Evolutionary conservation across 345 rosid genomes (phyloP), one percentile per base, ranked within the genome.

Genomic region (Eucalyptus virginea): DNA sequence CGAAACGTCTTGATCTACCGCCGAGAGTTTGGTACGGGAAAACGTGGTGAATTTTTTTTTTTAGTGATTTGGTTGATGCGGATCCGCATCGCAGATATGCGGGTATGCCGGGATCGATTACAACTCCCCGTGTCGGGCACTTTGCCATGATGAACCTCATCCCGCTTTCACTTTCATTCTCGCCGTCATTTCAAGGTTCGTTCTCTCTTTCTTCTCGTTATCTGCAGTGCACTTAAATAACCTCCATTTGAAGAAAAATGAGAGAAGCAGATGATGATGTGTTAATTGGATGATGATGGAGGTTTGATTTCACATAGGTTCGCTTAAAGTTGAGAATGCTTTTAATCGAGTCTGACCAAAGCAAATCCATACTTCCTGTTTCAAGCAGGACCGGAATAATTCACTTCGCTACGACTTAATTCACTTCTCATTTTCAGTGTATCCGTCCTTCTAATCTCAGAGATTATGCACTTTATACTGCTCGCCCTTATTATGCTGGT

Each of bases 101-200:
- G 67, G 67, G 77, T 58, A 9, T 87, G 23, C 62, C 50, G 88
- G 11, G 8, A 60, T 88, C 42, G 58, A 89, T 32, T 89, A 72
- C 86, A 92, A n/a, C 90, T 92, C 93, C 56, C 91, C 93, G 56
- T 51, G 87, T 32, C 28, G 21, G 88, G 88, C 1, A 92, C 90
- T n/a, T n/a, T 6, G 91, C 92, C 54, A 86, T 92, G 89, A 87
- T 92, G 34, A 92, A 90, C 45, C 87, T 90, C 51, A 85, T 89
- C 42, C 92, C 93, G 91, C 90, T 86, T 87, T 89, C 81, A 90
- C 91, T 6, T 92, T 92, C 88, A 7, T 89, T 8, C 88, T 90
- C n/a, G 90, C 93, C 34, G 15, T 92, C 52, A 40, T 89, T 48
- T 88, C 88, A 86, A 89, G 93, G 92, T 90, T 4, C 34, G 3